phyloP scores from a whole-genome alignment of 2,329 filamentous ascomycete species.

The Coniochaeta ligniaria region DNA sequence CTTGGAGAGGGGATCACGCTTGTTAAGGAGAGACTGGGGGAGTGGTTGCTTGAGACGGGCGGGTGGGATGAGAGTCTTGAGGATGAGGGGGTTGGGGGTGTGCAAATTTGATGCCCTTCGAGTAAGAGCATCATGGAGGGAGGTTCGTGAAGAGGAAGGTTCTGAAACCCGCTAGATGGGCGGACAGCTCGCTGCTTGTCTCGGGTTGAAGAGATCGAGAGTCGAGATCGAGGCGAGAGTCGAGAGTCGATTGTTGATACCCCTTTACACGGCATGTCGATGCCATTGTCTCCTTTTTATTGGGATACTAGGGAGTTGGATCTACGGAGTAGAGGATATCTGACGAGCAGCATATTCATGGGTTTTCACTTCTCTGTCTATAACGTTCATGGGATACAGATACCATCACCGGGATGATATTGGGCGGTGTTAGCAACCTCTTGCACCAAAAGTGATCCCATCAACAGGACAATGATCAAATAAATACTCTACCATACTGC shows the following conservation, averaged over 20 bases:
- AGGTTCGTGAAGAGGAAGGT: no score
- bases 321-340: not conserved
- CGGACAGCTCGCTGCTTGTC: no score
- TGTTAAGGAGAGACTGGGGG: slow-evolving; percentile 67
- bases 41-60: slow-evolving; percentile 67
- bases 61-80: slow-evolving; percentile 80
- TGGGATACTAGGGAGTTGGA: not conserved
- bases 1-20: slow-evolving; percentile 69
- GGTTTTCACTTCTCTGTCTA: not conserved
- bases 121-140: not conserved
- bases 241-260: slow-evolving; percentile 12
- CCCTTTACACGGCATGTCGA: slow-evolving; percentile 5
- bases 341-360: not conserved
- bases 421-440: not conserved
- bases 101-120: slow-evolving; percentile 18
- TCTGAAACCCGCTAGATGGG: no score
- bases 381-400: not conserved
- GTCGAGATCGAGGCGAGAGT: not conserved
- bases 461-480: not conserved
- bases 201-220: no score
- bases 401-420: not conserved
- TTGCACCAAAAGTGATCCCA: not conserved
- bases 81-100: slow-evolving; percentile 43
- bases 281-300: not conserved
- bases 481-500: not conserved